Conservation (phyloP, 768 basidiomycete genomes). For the Hortiboletus flavorubellus region DNA sequence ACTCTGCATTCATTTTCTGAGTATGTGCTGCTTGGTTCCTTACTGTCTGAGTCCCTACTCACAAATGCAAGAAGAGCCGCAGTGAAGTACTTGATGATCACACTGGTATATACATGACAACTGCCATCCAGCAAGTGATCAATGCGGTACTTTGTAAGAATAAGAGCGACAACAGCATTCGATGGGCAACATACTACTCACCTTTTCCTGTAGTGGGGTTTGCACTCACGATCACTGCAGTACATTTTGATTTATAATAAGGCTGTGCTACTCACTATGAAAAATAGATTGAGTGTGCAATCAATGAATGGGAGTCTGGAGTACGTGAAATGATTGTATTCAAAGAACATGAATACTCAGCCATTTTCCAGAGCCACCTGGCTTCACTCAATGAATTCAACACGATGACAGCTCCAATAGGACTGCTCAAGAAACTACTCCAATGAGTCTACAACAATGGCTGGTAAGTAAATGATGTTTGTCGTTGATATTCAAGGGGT, state of each 20-base stretch:
- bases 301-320: neutral
- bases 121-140: neutral
- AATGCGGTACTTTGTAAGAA: neutral
- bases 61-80: neutral
- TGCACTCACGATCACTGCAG: neutral
- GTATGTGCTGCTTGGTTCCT: neutral
- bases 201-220: no score
- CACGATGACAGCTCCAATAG: neutral
- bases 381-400: neutral
- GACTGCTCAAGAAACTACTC: neutral
- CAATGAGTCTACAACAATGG: neutral
- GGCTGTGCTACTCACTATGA: neutral
- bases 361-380: neutral
- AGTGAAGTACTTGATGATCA: no score
- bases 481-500: neutral
- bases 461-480: neutral
- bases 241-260: neutral
- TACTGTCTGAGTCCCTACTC: neutral
- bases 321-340: no score
- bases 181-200: neutral
- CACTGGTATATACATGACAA: neutral
- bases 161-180: neutral
- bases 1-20: neutral
- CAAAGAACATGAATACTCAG: neutral
- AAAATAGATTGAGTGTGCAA: neutral